Base-by-base conservation (phyloP, 495 filamentous ascomycete species). In the Chaetomium fimeti region DNA sequence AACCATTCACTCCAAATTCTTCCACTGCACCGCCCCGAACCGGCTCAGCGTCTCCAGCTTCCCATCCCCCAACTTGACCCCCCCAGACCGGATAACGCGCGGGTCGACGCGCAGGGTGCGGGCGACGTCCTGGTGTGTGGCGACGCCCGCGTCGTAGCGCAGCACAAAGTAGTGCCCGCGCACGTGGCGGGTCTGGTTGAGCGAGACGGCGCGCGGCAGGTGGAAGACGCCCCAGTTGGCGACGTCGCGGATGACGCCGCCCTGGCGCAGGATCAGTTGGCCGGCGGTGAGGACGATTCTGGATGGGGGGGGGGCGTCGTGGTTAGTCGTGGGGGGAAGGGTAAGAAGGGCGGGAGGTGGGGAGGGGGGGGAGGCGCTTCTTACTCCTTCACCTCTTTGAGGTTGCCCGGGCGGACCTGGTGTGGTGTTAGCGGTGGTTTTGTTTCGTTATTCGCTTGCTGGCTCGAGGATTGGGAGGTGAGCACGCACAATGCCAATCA, bases 161-260 rank as follows among this genome's bases (percentile, higher is more conserved):
- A 98, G 91, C 72, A 96, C 87, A 81, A 98, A 98, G 82, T 98
- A 96, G 77, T 97, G 92, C 38, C 95, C 94, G 42, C 83, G 82
- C 60, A 84, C 85, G 81, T 98, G 88, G 61, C 83, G 83, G 62
- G 87, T 84, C 78, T 96, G 91, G 77, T 93, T 89, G 72, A 86
- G 86, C 66, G 82, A 87, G 60, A 85, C 84, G 65, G 87, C 80
- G 66, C 84, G 87, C 36, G 94, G 94, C 18, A 98, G 87, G 13
- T 87, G 77, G 79, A 93, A 96, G 64, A 87, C 81, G 70, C 95
- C 95, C 94, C 94, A 98, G 82, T 98, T 98, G 60, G 87, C 88
- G 70, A 91, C 83, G 72, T 91, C 91, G 65, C 94, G 93, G 73
- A 98, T 86, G 29, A 97, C 92, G 77, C 94, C 94, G 75, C 90